Evolutionary conservation across 192 early-diverging fungal genomes (phyloP), one percentile per base, ranked within the genome.

Genomic region (Coemansia sp.): DNA sequence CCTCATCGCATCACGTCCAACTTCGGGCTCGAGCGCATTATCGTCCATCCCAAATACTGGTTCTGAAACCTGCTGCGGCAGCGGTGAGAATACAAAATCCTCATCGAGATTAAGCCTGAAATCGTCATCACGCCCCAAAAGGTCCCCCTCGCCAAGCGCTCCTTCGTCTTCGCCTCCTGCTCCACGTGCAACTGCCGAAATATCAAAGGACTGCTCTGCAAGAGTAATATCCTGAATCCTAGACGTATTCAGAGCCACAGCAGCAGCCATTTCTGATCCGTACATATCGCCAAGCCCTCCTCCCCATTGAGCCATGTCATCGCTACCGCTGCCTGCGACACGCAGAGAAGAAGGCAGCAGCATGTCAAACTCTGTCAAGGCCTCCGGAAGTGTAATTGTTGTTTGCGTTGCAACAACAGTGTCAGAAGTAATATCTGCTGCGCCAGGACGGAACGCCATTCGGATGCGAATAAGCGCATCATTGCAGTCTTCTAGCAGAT

Each of bases 401-500:
- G 88, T 90, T 46, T 88, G 84, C 61, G 85, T 87, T 1, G 95
- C 91, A 1, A 86, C 74, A 38, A 87, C 75, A 8, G 90, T 81
- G 41, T 92, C 92, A 7, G 86, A 87, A 7, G 93, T 87, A 72
- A 97, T 86, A 67, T 98, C 95, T 4, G 94, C 94, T 20, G 88
- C 90, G 11, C 93, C 95, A 9, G 80, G 76, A 2, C 72, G 46
- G 62, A 86, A 76, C 59, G 95, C 93, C 88, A 97, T 86, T 69
- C 98, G 98, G 67, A 99, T 95, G 59, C 95, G 93, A 39, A 95
- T 79, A 20, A 98, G 81, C 1, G 98, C 96, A 57, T 98, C 97
- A 72, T 92, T 93, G 72, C 97, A 98, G 75, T 99, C 98, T 68
- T 99, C 96, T 5, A 99, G 85, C 48, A 99, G 82, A 70, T 99